These are phyloP conservation scores for Kandelia obovata DNA, from an alignment of 345 rosid genomes.

Conservation along the genomic window DNA sequence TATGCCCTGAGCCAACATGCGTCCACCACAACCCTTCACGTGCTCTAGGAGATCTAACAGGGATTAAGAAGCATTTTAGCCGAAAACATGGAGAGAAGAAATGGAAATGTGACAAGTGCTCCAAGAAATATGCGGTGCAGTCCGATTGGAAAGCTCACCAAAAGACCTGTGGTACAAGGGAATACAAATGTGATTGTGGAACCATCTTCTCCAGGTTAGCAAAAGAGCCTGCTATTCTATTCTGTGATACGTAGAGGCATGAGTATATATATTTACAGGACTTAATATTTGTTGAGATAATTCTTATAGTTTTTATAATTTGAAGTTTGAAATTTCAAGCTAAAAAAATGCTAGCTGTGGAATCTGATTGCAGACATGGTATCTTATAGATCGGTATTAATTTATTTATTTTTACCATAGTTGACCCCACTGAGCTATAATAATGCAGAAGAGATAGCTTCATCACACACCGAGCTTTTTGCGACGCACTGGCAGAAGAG, in stretches of 20 bases:
- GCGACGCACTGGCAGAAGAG: conserved; percentile 68
- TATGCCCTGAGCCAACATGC: conserved; percentile 63
- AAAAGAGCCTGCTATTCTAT: not conserved
- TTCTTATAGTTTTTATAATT: no score
- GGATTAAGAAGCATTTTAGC: conserved; percentile 71
- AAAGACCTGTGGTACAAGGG: conserved; percentile 91
- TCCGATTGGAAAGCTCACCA: conserved; percentile 96
- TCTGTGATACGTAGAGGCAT: no score
- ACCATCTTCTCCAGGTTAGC: conserved; percentile 88
- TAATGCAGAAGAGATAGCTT: conserved; percentile 61
- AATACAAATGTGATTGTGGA: conserved; percentile 92
- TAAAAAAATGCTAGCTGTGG: no score
- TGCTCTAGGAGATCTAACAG: conserved; percentile 71
- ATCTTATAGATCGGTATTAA: not conserved
- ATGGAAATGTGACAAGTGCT: conserved; percentile 96
- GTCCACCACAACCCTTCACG: conserved; percentile 71
- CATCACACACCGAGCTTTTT: conserved; percentile 69
- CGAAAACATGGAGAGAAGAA: conserved; percentile 90
- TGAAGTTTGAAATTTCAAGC: no score
- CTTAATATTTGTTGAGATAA: no score
- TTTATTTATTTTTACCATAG: not conserved
- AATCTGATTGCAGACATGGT: not conserved
- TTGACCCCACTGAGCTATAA: not conserved
- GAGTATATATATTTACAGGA: no score
- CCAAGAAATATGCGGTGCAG: conserved; percentile 88